phyloP scores from a whole-genome alignment of 2,329 filamentous ascomycete genomes.

The Colletotrichum higginsianum region DNA sequence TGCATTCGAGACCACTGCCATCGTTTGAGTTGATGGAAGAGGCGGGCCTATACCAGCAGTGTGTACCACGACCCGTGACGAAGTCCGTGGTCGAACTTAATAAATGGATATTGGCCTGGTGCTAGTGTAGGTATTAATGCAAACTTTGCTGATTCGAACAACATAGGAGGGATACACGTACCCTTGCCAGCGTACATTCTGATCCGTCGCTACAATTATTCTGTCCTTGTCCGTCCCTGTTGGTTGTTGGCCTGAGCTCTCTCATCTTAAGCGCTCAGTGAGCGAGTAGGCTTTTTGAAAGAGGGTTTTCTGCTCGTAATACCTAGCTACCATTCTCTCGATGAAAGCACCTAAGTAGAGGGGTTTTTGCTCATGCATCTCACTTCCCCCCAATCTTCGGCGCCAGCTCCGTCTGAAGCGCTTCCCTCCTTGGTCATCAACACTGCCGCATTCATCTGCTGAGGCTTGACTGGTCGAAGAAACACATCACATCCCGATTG shows the following conservation, averaged over 20 bases:
- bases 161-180: neutral
- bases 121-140: no score
- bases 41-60: no score
- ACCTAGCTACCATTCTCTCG: neutral
- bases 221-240: neutral
- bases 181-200: neutral
- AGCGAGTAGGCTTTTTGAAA: neutral
- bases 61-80: no score
- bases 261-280: neutral
- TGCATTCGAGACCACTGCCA: no score
- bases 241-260: neutral
- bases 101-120: no score
- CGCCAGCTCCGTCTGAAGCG: neutral
- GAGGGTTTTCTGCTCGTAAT: neutral
- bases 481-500: neutral
- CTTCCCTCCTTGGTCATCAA: neutral
- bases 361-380: neutral
- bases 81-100: no score
- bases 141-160: no score
- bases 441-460: neutral
- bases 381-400: neutral
- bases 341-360: neutral
- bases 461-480: neutral
- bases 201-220: conserved; percentile 1
- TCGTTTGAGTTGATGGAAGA: no score